These are phyloP conservation scores for Fraxinus anomala DNA, from an alignment of 257 asterid genomes.

Conservation along the genomic window DNA sequence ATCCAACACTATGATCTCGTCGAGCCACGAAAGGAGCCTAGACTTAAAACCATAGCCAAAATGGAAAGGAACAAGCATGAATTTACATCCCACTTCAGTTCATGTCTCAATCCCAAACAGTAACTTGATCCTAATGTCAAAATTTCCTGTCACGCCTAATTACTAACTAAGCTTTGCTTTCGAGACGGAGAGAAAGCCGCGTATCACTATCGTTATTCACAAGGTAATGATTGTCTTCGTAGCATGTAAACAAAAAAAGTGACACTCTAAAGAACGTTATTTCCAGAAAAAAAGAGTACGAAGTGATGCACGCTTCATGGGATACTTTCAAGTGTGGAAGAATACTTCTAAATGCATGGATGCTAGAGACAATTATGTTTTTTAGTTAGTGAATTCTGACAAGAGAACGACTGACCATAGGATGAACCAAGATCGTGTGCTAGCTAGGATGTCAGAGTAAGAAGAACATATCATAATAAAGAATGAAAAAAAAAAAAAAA, in stretches of 20 bases:
- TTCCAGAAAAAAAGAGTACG: too few relatives aligned
- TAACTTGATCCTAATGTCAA: slow-evolving; percentile 1
- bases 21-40: slow-evolving; percentile 3
- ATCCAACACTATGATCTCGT: neutral
- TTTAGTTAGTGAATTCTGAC: neutral
- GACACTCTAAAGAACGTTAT: neutral
- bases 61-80: slow-evolving; percentile 21
- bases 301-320: neutral
- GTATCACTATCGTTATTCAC: neutral
- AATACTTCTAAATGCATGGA: neutral
- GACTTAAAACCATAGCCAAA: neutral
- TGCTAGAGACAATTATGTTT: neutral
- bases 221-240: too few relatives aligned
- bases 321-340: neutral
- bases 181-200: neutral
- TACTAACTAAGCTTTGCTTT: too few relatives aligned
- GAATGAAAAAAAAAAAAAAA: neutral
- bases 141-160: neutral
- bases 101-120: slow-evolving; percentile 19
- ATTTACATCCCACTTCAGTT: slow-evolving; percentile 12
- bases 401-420: neutral
- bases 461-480: neutral
- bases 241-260: too few relatives aligned
- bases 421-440: neutral
- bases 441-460: neutral